Conservation (phyloP, 2,329 filamentous ascomycete species). For the Orbilia javanica region DNA sequence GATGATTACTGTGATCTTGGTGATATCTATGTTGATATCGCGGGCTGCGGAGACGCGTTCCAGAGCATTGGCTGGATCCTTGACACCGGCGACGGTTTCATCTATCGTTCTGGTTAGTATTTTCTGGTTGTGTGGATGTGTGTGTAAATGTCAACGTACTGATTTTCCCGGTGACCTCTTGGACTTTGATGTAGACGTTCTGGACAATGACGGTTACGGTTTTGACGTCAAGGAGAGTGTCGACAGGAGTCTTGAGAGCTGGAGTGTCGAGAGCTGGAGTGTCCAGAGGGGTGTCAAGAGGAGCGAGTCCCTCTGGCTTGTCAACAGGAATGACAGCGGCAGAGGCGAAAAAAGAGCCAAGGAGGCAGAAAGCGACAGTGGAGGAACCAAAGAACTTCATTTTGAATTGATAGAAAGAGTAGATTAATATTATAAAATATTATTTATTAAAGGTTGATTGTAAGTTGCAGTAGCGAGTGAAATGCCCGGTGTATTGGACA, state of each 20-base stretch:
- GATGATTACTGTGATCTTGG: neutral
- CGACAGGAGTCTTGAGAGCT: too few species aligned
- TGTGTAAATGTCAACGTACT: neutral
- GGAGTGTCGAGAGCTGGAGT: too few species aligned
- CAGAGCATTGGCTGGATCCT: neutral
- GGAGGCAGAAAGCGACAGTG: conserved; percentile 34
- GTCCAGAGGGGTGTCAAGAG: too few species aligned
- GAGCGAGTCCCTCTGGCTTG: neutral
- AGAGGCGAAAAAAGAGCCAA: conserved; percentile 34
- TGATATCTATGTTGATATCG: conserved; percentile 12
- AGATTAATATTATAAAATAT: conserved; percentile 17
- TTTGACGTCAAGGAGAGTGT: too few species aligned
- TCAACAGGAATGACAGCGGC: conserved; percentile 19
- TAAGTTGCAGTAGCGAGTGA: conserved; percentile 10
- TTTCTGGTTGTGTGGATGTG: too few species aligned
- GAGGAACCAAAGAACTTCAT: conserved; percentile 58
- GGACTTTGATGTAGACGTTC: conserved; percentile 1
- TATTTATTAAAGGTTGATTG: neutral
- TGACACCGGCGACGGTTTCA: conserved; percentile 18
- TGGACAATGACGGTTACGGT: conserved; percentile 17
- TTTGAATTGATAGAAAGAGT: conserved; percentile 15
- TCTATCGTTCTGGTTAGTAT: conserved; percentile 30
- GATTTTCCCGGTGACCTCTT: conserved; percentile 24
- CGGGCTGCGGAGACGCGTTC: conserved; percentile 6
- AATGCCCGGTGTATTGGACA: conserved; percentile 18